Base-by-base conservation (phyloP, 257 asterid species). In the Solanum ossicruentum region DNA sequence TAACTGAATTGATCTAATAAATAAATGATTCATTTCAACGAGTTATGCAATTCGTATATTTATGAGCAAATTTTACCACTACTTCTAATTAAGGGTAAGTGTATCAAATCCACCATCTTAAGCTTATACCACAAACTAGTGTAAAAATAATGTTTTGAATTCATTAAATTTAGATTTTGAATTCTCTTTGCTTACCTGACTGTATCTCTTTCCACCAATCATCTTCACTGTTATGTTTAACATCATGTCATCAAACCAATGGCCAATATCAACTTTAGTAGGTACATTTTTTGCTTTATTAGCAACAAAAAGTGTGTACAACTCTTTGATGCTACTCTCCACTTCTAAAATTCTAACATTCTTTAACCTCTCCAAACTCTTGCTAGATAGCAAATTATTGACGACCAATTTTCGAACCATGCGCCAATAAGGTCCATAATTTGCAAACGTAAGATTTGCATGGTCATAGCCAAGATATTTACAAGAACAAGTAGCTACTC, bases 401-500 rank as follows among this genome's bases (percentile, higher is more conserved):
- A 87, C 69, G 10, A 69, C 23, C 10, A 89, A 23, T 60, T 89
- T 89, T 13, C 90, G 89, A 10, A 88, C 20, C 84, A 83, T 85
- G 5, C 89, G 87, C 89, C 89, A 88, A 43, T 88, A 89, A 0
- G 89, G 49, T 1, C 89, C 88, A 63, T 89, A 65, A 23, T 86
- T 88, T 39, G 89, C 32, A 72, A 88, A 77, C 3, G 84, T 85
- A 67, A 89, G 85, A 70, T 78, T 85, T 85, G 89, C 89, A 47
- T 61, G 69, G 47, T 88, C 67, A 65, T 88, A 88, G 20, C 88
- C 79, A 66, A 89, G 41, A 41, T 69, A 51, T 1, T 86, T 57
- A 10, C 85, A 56, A 32, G 84, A 57, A 80, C 84, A 80, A 17
- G 84, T 80, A 6, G 84, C 67, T 36, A 60, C 54, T 57, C 84